Evolutionary conservation across 345 rosid genomes (phyloP), one percentile per base, ranked within the genome.

Genomic region (Eucalyptus polyanthemos): DNA sequence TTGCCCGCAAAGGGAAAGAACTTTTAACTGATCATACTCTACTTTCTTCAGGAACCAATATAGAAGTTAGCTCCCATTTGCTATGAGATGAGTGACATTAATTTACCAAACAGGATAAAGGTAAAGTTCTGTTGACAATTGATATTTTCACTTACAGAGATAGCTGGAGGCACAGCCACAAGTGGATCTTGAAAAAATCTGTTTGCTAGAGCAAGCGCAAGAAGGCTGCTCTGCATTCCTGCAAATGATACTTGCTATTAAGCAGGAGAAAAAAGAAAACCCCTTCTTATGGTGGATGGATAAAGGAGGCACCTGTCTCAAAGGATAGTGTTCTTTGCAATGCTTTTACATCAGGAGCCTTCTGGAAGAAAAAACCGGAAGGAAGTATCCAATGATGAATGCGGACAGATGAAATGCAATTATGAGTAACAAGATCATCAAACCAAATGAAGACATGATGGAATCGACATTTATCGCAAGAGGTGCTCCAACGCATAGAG

Each of bases 221-320:
- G 90, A 90, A 97, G 99, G 90, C 99, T 97, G 93, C 99, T 97
- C 91, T 97, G 99, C 99, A 97, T 97, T 87, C 99, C 99, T 97
- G 92, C 69, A 87, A 88, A 90, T 31, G 86, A 54, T 29, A 44
- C 9, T 49, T 29, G 13, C 50, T 27, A 56, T n/a, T 25, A 58
- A 72, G 69, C 3, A 2, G 42, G 62, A 21, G 31, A 9, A 22
- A 60, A 42, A 45, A 24, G 67, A 62, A 62, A 29, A 16, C 25
- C n/a, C 80, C 42, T 54, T 29, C 72, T 34, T 19, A 44, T 58
- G 67, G 16, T n/a, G 1, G 40, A 65, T 50, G 50, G 45, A 85
- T 76, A 91, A 65, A 81, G 50, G 47, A 11, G n/a, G 24, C 89
- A 96, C 99, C 99, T 89, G 97, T 97, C 93, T 97, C 98, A 80